A percentile compares a stretch with the other conserved stretches of the same genome.
These are phyloP conservation scores for Aspergillus taichungensis DNA, from an alignment of 495 filamentous ascomycete species.

Conservation along the genomic window DNA sequence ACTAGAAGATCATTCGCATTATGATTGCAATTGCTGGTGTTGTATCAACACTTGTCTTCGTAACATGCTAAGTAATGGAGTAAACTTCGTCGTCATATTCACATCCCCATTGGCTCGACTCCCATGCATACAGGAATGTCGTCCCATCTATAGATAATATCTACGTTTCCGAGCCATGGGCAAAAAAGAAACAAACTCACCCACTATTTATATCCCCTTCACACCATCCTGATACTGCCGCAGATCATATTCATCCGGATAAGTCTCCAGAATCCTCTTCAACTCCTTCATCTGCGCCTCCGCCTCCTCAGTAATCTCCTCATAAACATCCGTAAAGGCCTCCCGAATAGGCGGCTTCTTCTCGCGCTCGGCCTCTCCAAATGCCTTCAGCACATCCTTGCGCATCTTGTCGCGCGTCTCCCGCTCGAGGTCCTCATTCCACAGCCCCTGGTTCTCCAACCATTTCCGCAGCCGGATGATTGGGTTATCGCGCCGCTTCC, in stretches of 20 bases:
- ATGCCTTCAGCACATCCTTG: slow-evolving; percentile 73
- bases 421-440: slow-evolving; percentile 78
- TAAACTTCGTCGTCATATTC: no score
- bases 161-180: neutral
- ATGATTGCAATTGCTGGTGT: no score
- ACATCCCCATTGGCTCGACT: no score
- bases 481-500: slow-evolving; percentile 93
- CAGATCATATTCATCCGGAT: slow-evolving; percentile 90
- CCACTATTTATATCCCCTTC: slow-evolving; percentile 45
- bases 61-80: no score
- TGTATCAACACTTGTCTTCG: no score
- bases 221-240: slow-evolving; percentile 67
- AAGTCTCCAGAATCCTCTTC: slow-evolving; percentile 66
- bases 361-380: slow-evolving; percentile 77
- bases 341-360: slow-evolving; percentile 73
- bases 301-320: slow-evolving; percentile 74
- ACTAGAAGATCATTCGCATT: no score
- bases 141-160: neutral
- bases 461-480: slow-evolving; percentile 87
- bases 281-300: slow-evolving; percentile 72
- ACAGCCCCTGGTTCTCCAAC: slow-evolving; percentile 69
- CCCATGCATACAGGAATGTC: no score
- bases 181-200: neutral
- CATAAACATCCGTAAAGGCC: slow-evolving; percentile 84
- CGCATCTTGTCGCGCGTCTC: slow-evolving; percentile 57